Base-by-base conservation (phyloP, 192 early-diverging fungal species). In the Dispira parvispora region DNA sequence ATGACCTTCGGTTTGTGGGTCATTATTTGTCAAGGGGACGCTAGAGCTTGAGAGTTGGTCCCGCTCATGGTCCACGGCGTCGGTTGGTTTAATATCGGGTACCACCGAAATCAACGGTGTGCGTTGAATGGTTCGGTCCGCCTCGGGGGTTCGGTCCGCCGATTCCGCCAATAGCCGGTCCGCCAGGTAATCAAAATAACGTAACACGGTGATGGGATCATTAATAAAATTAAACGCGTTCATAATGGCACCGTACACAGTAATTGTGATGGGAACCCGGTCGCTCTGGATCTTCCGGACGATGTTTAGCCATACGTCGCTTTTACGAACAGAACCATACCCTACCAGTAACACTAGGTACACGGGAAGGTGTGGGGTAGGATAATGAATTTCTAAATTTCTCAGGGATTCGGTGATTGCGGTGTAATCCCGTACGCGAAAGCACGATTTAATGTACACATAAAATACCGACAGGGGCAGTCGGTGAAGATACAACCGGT, bases 161-260 rank as follows among this genome's bases (percentile, higher is more conserved):
- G 32, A 38, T 38, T 38, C 32, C 32, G 6, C 32, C 32, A 50
- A 23, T 23, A 60, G 32, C 32, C 27, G 26, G 32, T 27, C 14
- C 12, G 27, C 27, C 10, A 60, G 8, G 43, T 60, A 21, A 43
- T 60, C 57, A 43, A 26, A 60, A 32, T 60, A 60, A 20, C 38
- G 26, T 12, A 60, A 14, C 32, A 60, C 57, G 26, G 57, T 60
- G 27, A 60, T 8, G 1, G 38, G 38, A 43, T 60, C 57, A 11
- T 43, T 43, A 18, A 43, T 32, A 13, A 42, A 42, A 43, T 60
- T 60, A 43, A 60, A 60, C 18, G 57, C 57, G 27, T 60, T 60
- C 57, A 60, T 60, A 43, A 60, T 43, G 38, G 57, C 57, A 11
- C 57, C 57, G 21, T 60, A 60, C 18, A 60, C 42, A 12, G 57